These are phyloP conservation scores for Mediolabrus comicus DNA, from an alignment of 108 stramenopile species.

Conservation along the genomic window DNA sequence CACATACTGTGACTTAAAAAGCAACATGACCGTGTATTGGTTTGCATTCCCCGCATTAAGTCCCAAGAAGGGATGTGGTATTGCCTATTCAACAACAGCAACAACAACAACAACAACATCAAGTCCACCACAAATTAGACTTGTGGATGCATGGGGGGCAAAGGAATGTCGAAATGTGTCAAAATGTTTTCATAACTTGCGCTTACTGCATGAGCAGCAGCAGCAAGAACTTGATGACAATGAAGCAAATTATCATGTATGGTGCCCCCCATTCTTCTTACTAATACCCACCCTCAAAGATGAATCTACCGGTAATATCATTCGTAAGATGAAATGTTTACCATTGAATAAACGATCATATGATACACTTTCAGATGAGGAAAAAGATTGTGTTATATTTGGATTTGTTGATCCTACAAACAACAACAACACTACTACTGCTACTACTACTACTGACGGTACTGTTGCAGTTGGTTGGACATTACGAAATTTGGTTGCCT, in stretches of 20 bases:
- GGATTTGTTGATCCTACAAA: constrained; percentile 79
- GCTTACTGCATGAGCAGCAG: constrained; percentile 19
- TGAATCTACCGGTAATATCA: constrained; percentile 1
- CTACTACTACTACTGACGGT: not conserved
- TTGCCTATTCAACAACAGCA: constrained; percentile 20
- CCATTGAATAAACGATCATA: constrained; percentile 18
- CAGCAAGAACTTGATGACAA: not conserved
- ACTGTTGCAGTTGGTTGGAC: constrained; percentile 74
- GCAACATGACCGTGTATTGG: constrained; percentile 84
- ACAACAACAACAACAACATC: not conserved
- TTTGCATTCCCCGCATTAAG: constrained; percentile 81
- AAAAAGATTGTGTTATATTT: constrained; percentile 45
- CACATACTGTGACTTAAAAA: constrained; percentile 76
- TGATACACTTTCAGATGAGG: constrained; percentile 26
- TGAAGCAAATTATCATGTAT: constrained; percentile 2
- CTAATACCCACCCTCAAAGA: constrained; percentile 12
- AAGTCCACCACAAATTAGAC: not conserved
- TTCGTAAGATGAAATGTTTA: constrained; percentile 31
- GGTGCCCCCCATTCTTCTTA: constrained; percentile 51
- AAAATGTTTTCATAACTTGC: constrained; percentile 24
- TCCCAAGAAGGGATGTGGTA: constrained; percentile 21
- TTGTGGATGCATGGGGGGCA: constrained; percentile 33
- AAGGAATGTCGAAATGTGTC: constrained; percentile 17
- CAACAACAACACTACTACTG: constrained; percentile 17
- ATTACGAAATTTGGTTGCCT: constrained; percentile 76